Conservation (phyloP, 2,329 filamentous ascomycete species). For the Fusarium burgessii region DNA sequence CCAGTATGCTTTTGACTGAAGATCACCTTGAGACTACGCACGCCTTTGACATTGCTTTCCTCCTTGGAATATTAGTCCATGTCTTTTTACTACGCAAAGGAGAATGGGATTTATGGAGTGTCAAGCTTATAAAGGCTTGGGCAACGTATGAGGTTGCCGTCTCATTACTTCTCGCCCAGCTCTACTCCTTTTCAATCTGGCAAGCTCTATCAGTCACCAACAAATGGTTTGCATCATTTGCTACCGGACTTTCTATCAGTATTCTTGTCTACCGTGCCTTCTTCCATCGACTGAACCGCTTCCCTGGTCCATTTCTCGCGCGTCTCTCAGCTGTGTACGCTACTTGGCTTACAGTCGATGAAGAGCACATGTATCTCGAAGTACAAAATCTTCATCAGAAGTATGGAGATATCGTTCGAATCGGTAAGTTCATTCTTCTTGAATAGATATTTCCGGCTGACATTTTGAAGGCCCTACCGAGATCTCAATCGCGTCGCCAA, state of each 20-base stretch:
- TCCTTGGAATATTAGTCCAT: not conserved
- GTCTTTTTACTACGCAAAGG: slow-evolving; percentile 4
- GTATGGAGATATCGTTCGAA: slow-evolving; percentile 33
- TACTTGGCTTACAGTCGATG: not conserved
- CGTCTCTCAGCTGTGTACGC: slow-evolving; percentile 14
- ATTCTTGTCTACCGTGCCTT: slow-evolving; percentile 14
- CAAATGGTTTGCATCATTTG: not conserved
- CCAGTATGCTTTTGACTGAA: not conserved
- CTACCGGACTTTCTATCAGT: slow-evolving; percentile 5
- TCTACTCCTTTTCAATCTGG: not conserved
- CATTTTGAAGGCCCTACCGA: not conserved
- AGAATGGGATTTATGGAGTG: slow-evolving; percentile 25
- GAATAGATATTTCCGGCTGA: fast-evolving
- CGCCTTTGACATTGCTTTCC: not conserved
- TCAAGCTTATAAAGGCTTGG: not conserved
- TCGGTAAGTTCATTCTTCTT: not conserved
- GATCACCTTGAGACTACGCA: not conserved
- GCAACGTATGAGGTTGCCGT: not conserved
- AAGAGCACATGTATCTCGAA: slow-evolving; percentile 21
- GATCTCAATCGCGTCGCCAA: slow-evolving; percentile 26
- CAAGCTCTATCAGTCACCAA: not conserved
- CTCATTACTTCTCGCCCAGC: not conserved
- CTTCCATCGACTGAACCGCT: slow-evolving; percentile 25
- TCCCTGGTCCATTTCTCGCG: slow-evolving; percentile 31
- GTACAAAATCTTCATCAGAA: slow-evolving; percentile 21